Percentiles rank a stretch among this genome's conserved stretches.
Evolutionary conservation across 2,329 filamentous ascomycete species (phyloP).

Genomic region (Aspergillus sp.): DNA sequence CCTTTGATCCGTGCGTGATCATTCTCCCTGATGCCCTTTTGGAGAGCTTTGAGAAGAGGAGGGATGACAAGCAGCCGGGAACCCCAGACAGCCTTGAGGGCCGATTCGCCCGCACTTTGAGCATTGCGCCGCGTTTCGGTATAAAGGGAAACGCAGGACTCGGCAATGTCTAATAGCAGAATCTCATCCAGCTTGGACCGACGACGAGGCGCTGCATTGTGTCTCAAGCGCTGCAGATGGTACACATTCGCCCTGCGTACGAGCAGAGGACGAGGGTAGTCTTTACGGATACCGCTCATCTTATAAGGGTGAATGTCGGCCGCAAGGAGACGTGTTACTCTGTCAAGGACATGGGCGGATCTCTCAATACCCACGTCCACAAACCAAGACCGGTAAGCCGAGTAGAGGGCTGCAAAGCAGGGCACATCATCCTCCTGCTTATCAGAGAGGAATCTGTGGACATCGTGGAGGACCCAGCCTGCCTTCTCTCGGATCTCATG

Average conservation of each 20-base stretch:
- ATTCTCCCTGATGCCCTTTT: slow-evolving; percentile 72
- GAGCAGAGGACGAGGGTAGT: slow-evolving; percentile 88
- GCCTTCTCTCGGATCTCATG: slow-evolving; percentile 79
- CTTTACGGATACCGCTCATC: slow-evolving; percentile 86
- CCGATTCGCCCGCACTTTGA: slow-evolving; percentile 88
- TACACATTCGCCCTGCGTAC: slow-evolving; percentile 93
- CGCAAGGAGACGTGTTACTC: slow-evolving; percentile 79
- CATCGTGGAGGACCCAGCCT: slow-evolving; percentile 76
- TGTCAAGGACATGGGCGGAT: slow-evolving; percentile 88
- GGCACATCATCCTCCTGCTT: slow-evolving; percentile 94
- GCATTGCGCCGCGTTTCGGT: slow-evolving; percentile 94
- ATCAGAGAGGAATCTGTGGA: slow-evolving; percentile 78
- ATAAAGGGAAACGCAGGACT: slow-evolving; percentile 87
- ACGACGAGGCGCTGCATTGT: slow-evolving; percentile 84
- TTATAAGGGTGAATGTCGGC: slow-evolving; percentile 92
- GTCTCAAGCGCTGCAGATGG: slow-evolving; percentile 87
- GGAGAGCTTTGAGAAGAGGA: slow-evolving; percentile 75
- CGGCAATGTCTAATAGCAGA: slow-evolving; percentile 80
- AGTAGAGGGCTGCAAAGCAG: slow-evolving; percentile 91
- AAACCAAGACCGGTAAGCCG: slow-evolving; percentile 93
- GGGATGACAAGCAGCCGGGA: slow-evolving; percentile 87
- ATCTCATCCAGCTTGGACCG: slow-evolving; percentile 88
- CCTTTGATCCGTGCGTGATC: slow-evolving; percentile 95
- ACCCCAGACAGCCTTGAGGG: slow-evolving; percentile 85
- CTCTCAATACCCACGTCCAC: slow-evolving; percentile 96